phyloP scores from a whole-genome alignment of 2,329 filamentous ascomycete species.

The Aspergillus neotritici region DNA sequence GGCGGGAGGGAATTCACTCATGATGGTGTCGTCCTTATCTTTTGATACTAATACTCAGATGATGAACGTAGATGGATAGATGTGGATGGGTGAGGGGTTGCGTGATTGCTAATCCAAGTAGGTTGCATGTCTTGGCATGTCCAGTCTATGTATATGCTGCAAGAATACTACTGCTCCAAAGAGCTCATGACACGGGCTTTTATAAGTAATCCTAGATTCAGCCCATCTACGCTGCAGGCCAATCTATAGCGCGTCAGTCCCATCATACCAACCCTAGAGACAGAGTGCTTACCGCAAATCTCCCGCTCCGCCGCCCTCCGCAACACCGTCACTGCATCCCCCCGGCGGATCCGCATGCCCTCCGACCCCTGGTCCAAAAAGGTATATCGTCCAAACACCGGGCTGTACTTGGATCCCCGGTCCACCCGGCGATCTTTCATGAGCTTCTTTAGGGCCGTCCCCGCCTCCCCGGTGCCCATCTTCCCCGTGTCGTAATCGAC shows the following conservation, averaged over 20 bases:
- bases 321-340: conserved; percentile 52
- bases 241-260: conserved; percentile 22
- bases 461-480: conserved; percentile 51
- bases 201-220: too few species aligned
- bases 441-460: conserved; percentile 63
- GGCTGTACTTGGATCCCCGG: conserved; percentile 59
- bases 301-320: conserved; percentile 49
- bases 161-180: too few species aligned
- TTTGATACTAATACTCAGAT: too few species aligned
- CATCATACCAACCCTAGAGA: not conserved
- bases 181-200: too few species aligned
- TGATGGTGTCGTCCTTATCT: conserved; percentile 8
- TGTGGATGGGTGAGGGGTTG: not conserved
- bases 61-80: not conserved
- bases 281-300: conserved; percentile 47
- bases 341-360: conserved; percentile 45
- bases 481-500: conserved; percentile 64
- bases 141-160: too few species aligned
- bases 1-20: conserved; percentile 28
- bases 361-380: conserved; percentile 47
- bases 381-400: conserved; percentile 68
- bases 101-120: not conserved
- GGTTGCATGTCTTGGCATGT: too few species aligned
- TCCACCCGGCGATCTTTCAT: conserved; percentile 67
- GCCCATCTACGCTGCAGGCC: conserved; percentile 18